These are phyloP conservation scores for Roridomyces roridus DNA, from an alignment of 768 basidiomycete genomes.

Conservation along the genomic window DNA sequence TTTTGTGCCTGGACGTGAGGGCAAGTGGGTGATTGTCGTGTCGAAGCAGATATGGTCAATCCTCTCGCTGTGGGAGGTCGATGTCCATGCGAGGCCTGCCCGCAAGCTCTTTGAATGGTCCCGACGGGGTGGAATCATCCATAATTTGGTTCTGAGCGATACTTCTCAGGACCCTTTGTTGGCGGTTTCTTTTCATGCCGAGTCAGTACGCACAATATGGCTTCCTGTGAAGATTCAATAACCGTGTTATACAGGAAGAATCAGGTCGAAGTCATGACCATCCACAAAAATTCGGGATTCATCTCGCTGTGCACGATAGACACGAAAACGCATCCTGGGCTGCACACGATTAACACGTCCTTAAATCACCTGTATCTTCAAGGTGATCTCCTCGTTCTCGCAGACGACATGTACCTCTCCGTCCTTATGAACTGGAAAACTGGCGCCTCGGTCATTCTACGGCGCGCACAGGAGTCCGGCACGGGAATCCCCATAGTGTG, in stretches of 20 bases:
- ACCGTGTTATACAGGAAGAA: conserved; percentile 35
- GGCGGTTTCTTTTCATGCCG: conserved; percentile 55
- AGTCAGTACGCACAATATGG: conserved; percentile 44
- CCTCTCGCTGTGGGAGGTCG: conserved; percentile 59
- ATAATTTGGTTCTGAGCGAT: conserved; percentile 56
- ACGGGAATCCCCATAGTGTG: conserved; percentile 33
- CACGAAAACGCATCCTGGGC: no score
- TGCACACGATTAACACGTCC: conserved; percentile 43
- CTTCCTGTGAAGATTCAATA: conserved; percentile 26
- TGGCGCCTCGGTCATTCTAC: conserved; percentile 46
- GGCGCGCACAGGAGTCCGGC: conserved; percentile 44
- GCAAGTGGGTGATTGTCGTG: conserved; percentile 55
- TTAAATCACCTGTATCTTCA: conserved; percentile 54
- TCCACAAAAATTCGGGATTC: conserved; percentile 34
- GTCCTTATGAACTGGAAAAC: conserved; percentile 63
- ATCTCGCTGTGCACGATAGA: conserved; percentile 39
- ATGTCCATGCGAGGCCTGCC: conserved; percentile 27
- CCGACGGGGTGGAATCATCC: conserved; percentile 57
- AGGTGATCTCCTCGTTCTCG: conserved; percentile 59
- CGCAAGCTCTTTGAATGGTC: conserved; percentile 57
- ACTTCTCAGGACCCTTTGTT: conserved; percentile 48
- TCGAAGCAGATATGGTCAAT: conserved; percentile 69
- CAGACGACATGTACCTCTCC: conserved; percentile 48
- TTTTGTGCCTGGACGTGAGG: conserved; percentile 54
- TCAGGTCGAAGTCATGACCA: conserved; percentile 40